Evolutionary conservation across 2,329 filamentous ascomycete species (phyloP).

Genomic region (Microdochium trichocladiopsis): DNA sequence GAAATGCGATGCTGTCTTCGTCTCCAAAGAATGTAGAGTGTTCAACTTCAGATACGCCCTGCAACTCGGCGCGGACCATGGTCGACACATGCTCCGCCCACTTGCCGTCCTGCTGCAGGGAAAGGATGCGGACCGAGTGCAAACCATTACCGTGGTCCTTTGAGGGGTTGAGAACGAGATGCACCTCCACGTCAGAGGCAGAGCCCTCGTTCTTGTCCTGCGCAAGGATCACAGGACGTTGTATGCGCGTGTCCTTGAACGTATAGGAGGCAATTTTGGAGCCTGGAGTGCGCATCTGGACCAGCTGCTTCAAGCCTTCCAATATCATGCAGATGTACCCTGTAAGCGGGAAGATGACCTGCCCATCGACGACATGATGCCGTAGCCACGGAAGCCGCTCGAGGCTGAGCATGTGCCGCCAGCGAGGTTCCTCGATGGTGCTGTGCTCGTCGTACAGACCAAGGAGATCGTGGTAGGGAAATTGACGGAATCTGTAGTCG

Average conservation of each 20-base stretch:
- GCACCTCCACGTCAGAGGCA: neutral
- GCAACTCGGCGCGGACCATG: neutral
- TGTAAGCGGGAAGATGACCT: conserved; percentile 19
- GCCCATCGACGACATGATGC: conserved; percentile 7
- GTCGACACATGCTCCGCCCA: neutral
- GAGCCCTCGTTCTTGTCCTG: conserved; percentile 1
- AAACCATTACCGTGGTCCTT: neutral
- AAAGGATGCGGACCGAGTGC: neutral
- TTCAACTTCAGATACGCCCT: neutral
- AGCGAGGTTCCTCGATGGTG: conserved; percentile 1
- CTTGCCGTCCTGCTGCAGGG: neutral
- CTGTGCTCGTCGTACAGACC: neutral
- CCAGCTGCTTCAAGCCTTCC: conserved; percentile 22
- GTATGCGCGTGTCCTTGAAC: conserved; percentile 13
- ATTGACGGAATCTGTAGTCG: neutral
- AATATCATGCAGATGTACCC: conserved; percentile 28
- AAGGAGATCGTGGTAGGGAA: neutral
- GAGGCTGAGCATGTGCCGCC: conserved; percentile 5
- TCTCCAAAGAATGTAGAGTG: neutral
- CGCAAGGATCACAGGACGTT: conserved; percentile 14
- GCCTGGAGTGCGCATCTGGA: neutral
- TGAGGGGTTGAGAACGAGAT: neutral
- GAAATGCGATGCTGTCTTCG: neutral
- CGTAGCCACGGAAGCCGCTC: conserved; percentile 8
- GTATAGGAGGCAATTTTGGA: neutral